Evolutionary conservation across 495 filamentous ascomycete species (phyloP).

Genomic region (Podospora pseudopauciseta): DNA sequence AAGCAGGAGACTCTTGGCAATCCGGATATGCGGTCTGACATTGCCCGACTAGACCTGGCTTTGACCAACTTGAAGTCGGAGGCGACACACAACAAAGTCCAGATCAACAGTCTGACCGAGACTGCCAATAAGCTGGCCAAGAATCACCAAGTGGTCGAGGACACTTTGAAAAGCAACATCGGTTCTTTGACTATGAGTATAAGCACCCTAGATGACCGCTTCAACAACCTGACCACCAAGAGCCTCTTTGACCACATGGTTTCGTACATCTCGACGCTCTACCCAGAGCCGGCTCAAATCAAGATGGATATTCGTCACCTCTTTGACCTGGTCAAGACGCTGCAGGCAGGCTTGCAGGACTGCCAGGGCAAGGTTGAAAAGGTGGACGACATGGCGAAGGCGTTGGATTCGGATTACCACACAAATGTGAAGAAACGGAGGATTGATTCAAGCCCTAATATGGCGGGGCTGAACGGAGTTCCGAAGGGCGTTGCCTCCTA

Average conservation of each 20-base stretch:
- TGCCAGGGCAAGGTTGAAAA: conserved; percentile 11
- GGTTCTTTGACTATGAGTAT: conserved; percentile 14
- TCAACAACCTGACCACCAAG: conserved; percentile 30
- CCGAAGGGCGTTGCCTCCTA: not conserved
- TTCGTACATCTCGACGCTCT: conserved; percentile 24
- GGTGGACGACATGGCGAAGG: conserved; percentile 6
- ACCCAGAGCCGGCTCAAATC: conserved; percentile 16
- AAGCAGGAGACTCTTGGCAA: not conserved
- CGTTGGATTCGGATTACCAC: not conserved
- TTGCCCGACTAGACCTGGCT: not conserved
- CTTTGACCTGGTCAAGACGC: not conserved
- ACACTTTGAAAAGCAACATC: conserved; percentile 7
- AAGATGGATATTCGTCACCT: conserved; percentile 7
- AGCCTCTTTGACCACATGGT: conserved; percentile 27
- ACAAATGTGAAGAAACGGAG: conserved; percentile 5
- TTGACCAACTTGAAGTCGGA: not conserved
- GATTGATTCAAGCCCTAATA: conserved; percentile 8
- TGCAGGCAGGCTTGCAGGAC: not conserved
- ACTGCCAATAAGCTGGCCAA: not conserved
- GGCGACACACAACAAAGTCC: not conserved
- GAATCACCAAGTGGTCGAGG: conserved; percentile 6
- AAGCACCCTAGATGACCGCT: conserved; percentile 22
- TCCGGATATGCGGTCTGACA: not conserved
- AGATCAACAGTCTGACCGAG: not conserved
- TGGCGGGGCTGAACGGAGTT: not conserved